Evolutionary conservation across 805 yeast genomes (phyloP).

Genomic region (Blastobotrys muscicola): DNA sequence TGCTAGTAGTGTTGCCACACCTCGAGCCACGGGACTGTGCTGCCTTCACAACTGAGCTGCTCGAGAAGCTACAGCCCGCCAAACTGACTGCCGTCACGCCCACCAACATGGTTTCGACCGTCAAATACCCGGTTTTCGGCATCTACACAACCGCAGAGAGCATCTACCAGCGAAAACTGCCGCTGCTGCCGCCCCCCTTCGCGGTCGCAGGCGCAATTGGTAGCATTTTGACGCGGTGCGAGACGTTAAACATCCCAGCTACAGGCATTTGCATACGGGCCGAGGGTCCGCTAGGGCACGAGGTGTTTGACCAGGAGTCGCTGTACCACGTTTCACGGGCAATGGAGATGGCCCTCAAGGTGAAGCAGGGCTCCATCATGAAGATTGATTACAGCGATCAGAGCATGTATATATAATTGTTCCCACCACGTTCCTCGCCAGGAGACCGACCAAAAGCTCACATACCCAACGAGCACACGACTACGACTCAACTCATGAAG

Average conservation of each 20-base stretch:
- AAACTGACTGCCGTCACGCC: slow-evolving; percentile 10
- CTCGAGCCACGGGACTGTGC: slow-evolving; percentile 12
- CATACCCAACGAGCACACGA: too few species aligned
- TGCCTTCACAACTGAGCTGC: slow-evolving; percentile 8
- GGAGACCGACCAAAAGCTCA: too few species aligned
- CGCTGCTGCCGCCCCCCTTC: slow-evolving; percentile 23
- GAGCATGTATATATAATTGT: too few species aligned
- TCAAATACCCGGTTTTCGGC: slow-evolving; percentile 7
- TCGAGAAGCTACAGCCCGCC: slow-evolving; percentile 8
- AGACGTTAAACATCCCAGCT: slow-evolving; percentile 15
- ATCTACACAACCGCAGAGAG: slow-evolving; percentile 6
- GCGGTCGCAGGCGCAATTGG: slow-evolving; percentile 26
- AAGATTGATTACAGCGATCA: too few species aligned
- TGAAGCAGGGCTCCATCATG: too few species aligned
- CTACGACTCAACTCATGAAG: too few species aligned
- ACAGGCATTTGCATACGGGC: slow-evolving; percentile 21
- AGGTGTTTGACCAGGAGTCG: slow-evolving; percentile 16
- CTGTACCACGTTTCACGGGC: slow-evolving; percentile 4
- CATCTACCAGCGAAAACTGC: slow-evolving; percentile 4
- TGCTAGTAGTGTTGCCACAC: slow-evolving; percentile 8
- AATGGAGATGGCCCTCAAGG: slow-evolving; percentile 1
- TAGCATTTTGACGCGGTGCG: slow-evolving; percentile 21
- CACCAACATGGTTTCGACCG: slow-evolving; percentile 9
- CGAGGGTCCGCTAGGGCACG: slow-evolving; percentile 27
- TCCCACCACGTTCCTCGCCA: too few species aligned